Base-by-base conservation (phyloP, 2,329 filamentous ascomycete genomes). In the Ascomycota sp. region DNA sequence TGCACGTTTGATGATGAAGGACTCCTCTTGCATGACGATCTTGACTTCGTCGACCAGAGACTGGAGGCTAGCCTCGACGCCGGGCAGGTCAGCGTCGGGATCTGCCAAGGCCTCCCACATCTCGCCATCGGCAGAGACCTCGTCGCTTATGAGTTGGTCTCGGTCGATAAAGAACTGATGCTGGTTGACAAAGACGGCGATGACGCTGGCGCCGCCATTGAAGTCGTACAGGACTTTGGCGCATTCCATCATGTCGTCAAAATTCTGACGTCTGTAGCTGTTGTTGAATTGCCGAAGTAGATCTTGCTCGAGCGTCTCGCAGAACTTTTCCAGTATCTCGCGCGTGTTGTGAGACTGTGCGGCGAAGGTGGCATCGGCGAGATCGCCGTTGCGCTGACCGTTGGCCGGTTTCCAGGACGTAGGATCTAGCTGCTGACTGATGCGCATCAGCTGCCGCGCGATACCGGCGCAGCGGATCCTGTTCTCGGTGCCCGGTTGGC, bases 101-200 rank as follows among this genome's bases (percentile, higher is more conserved):
- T 98, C 89, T 28, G 91, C 86, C 30, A 98, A 63, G 40, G 76
- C 75, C 33, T 95, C 86, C 85, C 86, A 94, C 2, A 72, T 75
- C 36, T 82, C 69, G 33, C 64, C 66, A 41, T 89, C 80, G 9
- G 69, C 66, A 3, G 65, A 66, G 11, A 92, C 70, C 48, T 93
- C 85, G 43, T 93, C 85, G 1, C 76, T 78, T 29, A 93, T 75
- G 33, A 98, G 61, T 50, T 95, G 86, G 40, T 83, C 89, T 19
- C 85, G 68, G 47, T 95, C 89, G 45, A 98, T 94, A 56, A 98
- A 98, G 63, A 98, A 98, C 45, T 93, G 83, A 54, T 98, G 91
- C 51, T 98, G 89, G 47, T 98, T 98, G 46, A 98, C 86, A 51
- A 95, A 98, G 8, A 86, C 65, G 10, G 81, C 86, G 51, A 94